Evolutionary conservation across 257 asterid species (phyloP).

Genomic region (Solanum piurae): DNA sequence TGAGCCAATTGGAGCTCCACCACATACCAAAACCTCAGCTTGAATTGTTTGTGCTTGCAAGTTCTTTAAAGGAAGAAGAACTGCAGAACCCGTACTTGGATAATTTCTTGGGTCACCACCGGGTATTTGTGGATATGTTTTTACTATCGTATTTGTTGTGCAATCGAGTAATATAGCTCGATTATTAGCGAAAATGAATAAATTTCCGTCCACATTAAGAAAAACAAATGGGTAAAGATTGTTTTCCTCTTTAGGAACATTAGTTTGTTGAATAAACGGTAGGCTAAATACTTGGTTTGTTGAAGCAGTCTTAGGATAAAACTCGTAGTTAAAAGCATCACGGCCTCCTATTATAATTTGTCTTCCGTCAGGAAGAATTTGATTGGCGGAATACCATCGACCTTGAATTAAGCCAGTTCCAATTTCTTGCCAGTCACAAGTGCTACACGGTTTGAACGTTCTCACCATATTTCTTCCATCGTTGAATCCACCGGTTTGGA

Average conservation of each 20-base stretch:
- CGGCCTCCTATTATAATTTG: conserved; percentile 13
- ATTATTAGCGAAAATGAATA: background rate
- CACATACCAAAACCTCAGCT: conserved; percentile 35
- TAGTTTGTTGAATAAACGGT: conserved; percentile 8
- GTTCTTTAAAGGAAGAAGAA: conserved; percentile 22
- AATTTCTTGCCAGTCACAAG: conserved; percentile 17
- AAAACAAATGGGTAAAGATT: conserved; percentile 19
- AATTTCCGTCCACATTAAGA: conserved; percentile 8
- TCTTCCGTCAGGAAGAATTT: conserved; percentile 12
- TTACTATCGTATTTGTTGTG: background rate
- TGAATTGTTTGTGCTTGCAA: background rate
- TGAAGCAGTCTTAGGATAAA: background rate
- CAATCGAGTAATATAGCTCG: conserved; percentile 30
- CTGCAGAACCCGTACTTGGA: background rate
- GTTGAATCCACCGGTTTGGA: conserved; percentile 40
- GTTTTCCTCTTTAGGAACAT: conserved; percentile 9
- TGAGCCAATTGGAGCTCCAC: conserved; percentile 40
- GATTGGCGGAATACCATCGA: conserved; percentile 23
- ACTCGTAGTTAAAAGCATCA: conserved; percentile 12
- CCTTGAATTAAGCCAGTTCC: background rate
- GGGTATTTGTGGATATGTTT: background rate
- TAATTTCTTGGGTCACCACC: background rate
- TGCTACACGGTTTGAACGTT: background rate
- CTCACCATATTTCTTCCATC: conserved; percentile 10
- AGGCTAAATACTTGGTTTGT: background rate